Evolutionary conservation across 108 stramenopile genomes (phyloP).

Genomic region (Nitzschia sp.): DNA sequence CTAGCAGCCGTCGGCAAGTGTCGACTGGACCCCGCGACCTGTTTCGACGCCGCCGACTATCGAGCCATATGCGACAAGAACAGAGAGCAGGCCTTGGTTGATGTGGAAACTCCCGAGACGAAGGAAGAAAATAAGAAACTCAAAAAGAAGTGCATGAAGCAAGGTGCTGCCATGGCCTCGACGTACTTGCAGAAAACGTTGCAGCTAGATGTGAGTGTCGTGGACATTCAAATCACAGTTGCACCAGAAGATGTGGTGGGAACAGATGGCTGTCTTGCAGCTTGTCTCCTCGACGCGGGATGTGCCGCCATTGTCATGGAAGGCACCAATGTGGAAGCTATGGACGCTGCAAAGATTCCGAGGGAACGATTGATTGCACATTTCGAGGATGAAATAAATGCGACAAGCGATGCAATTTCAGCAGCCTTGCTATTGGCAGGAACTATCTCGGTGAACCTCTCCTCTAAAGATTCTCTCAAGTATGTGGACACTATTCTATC

Average conservation of each 20-base stretch:
- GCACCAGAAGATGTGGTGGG: conserved; percentile 36
- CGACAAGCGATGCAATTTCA: not conserved
- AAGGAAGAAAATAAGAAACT: conserved; percentile 55
- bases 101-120: conserved; percentile 25
- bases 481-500: conserved; percentile 17
- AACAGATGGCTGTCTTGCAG: conserved; percentile 71
- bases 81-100: conserved; percentile 36
- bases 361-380: conserved; percentile 66
- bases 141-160: conserved; percentile 80
- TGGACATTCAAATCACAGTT: conserved; percentile 73
- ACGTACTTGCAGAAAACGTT: conserved; percentile 55
- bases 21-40: conserved; percentile 39
- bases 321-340: conserved; percentile 51
- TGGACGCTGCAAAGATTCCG: conserved; percentile 69
- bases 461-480: conserved; percentile 4
- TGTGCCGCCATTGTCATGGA: conserved; percentile 61
- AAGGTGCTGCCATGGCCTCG: conserved; percentile 67
- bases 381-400: conserved; percentile 21
- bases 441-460: conserved; percentile 28
- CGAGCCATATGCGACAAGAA: conserved; percentile 60
- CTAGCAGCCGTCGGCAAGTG: conserved; percentile 56
- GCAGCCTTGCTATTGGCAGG: conserved; percentile 22
- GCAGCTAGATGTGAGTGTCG: conserved; percentile 67
- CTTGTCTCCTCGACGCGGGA: conserved; percentile 82
- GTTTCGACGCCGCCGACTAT: conserved; percentile 33